Evolutionary conservation across 208 protist species (phyloP).

Genomic region (Giardia muris): DNA sequence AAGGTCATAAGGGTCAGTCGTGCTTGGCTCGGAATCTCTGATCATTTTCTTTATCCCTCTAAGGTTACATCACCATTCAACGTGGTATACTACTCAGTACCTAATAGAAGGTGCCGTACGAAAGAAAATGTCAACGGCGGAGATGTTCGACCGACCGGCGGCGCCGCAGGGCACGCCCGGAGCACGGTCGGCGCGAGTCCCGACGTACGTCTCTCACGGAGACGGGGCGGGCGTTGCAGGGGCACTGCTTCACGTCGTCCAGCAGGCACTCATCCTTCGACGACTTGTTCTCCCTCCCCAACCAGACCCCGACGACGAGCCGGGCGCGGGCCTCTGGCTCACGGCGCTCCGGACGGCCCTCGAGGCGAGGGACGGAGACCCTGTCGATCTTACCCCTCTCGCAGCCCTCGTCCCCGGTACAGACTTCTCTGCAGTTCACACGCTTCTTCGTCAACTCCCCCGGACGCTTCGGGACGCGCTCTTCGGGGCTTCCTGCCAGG

Average conservation of each 20-base stretch:
- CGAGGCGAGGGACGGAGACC: background rate
- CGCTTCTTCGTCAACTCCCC: background rate
- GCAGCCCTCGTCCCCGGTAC: background rate
- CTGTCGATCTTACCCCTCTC: background rate
- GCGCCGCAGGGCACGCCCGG: no score
- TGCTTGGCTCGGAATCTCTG: no score
- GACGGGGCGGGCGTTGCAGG: background rate
- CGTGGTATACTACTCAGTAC: no score
- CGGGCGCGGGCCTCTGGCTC: background rate
- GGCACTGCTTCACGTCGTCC: background rate
- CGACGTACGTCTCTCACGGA: background rate
- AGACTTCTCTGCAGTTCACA: background rate
- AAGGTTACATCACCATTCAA: no score
- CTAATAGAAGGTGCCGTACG: no score
- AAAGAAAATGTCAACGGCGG: no score
- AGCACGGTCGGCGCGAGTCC: background rate
- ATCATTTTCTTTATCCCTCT: no score
- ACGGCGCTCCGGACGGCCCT: background rate
- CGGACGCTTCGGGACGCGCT: background rate
- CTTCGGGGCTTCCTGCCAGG: background rate
- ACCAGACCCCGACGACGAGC: background rate
- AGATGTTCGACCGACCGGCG: no score
- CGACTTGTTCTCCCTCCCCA: background rate
- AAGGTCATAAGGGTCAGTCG: no score
- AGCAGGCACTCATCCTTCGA: background rate